Evolutionary conservation across 1,139 yeast genomes (phyloP).

Genomic region (Citeromyces hawaiiensis): DNA sequence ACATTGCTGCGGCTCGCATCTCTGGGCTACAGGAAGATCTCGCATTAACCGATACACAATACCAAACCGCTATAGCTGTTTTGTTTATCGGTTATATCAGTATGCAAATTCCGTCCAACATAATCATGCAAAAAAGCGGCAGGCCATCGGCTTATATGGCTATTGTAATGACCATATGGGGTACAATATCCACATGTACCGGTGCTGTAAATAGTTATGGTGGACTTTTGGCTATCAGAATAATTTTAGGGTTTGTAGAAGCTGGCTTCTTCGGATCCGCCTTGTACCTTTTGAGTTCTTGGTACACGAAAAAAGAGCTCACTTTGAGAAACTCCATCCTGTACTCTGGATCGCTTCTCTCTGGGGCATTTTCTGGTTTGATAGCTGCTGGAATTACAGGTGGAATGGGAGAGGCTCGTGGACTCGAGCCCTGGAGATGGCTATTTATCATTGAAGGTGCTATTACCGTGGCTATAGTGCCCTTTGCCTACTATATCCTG

Average conservation of each 20-base stretch:
- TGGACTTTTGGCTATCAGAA: constrained; percentile 7
- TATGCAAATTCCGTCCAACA: not conserved
- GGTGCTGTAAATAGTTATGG: constrained; percentile 5
- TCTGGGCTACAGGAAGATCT: not conserved
- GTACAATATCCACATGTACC: not conserved
- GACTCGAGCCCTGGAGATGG: constrained; percentile 32
- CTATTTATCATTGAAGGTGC: constrained; percentile 32
- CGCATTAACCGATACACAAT: not conserved
- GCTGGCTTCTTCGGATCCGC: constrained; percentile 39
- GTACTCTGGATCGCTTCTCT: constrained; percentile 44
- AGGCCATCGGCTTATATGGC: not conserved
- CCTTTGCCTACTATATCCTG: constrained; percentile 6
- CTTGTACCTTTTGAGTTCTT: constrained; percentile 31
- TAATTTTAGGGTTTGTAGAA: constrained; percentile 15
- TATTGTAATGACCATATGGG: constrained; percentile 3
- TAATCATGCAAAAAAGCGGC: not conserved
- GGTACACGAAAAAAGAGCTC: constrained; percentile 35
- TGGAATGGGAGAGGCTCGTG: constrained; percentile 14
- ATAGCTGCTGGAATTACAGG: constrained; percentile 5
- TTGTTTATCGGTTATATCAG: not conserved
- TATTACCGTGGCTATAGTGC: constrained; percentile 8
- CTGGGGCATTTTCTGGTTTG: too few relatives aligned
- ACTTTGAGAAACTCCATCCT: constrained; percentile 42
- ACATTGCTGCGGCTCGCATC: not conserved
- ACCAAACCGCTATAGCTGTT: not conserved